These are phyloP conservation scores for Pulicaria dysenterica DNA, from an alignment of 129 eudicot species.

Conservation along the genomic window DNA sequence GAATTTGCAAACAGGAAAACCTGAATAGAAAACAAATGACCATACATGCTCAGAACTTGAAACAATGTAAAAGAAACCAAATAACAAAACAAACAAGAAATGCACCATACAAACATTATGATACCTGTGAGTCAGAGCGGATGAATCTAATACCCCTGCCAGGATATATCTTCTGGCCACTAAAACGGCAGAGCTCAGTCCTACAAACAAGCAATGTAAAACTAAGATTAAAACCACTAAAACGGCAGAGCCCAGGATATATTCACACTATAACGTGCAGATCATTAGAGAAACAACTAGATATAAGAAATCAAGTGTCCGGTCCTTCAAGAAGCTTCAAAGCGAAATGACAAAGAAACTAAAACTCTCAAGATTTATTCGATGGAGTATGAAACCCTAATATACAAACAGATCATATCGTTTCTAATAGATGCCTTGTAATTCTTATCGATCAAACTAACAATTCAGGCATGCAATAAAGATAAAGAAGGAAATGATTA, in stretches of 20 bases:
- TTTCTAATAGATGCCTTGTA: background rate
- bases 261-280: too few species aligned
- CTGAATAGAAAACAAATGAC: constrained; percentile 5
- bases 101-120: background rate
- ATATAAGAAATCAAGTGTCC: background rate
- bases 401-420: background rate
- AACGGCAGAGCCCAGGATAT: background rate
- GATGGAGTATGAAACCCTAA: constrained; percentile 3
- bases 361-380: background rate
- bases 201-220: background rate
- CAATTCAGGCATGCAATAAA: background rate
- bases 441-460: constrained; percentile 12
- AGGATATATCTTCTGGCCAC: constrained; percentile 37
- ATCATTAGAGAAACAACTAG: too few species aligned
- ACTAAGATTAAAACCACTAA: background rate
- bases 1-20: constrained; percentile 61
- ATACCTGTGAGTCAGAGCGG: constrained; percentile 40
- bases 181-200: constrained; percentile 41
- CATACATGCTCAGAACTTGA: background rate
- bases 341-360: background rate
- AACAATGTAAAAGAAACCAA: background rate
- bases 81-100: background rate
- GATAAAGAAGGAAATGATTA: background rate
- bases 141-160: constrained; percentile 43
- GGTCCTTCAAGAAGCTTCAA: background rate